A percentile compares a stretch with the other conserved stretches of the same genome.
phyloP scores from a whole-genome alignment of 177 flowering plant genomes.

The Vitis hybrid region DNA sequence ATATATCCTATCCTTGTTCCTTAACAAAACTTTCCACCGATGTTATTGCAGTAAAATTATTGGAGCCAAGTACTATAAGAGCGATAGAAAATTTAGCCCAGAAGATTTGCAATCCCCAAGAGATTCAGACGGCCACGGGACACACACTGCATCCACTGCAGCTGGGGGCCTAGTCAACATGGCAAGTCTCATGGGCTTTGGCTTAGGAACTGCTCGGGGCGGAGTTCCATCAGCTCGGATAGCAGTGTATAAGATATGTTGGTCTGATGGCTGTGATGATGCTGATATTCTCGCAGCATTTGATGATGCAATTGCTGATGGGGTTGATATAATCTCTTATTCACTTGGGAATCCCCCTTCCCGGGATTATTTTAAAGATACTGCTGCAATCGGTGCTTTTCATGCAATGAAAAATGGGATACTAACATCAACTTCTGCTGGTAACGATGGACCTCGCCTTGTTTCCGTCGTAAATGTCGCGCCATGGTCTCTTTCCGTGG shows the following conservation, averaged over 20 bases:
- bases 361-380: slow-evolving; percentile 4
- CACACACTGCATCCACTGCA: slow-evolving; percentile 50
- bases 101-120: slow-evolving; percentile 37
- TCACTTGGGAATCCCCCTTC: slow-evolving; percentile 12
- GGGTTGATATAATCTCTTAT: slow-evolving; percentile 27
- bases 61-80: slow-evolving; percentile 42
- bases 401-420: slow-evolving; percentile 32
- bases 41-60: slow-evolving; percentile 47
- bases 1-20: no score
- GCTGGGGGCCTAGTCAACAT: slow-evolving; percentile 37
- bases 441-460: slow-evolving; percentile 22
- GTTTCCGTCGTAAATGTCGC: slow-evolving; percentile 13
- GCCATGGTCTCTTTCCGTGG: slow-evolving; percentile 33
- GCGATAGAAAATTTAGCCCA: slow-evolving; percentile 2
- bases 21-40: neutral
- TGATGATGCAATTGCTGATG: slow-evolving; percentile 38
- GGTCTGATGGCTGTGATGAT: slow-evolving; percentile 42
- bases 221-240: slow-evolving; percentile 58
- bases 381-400: slow-evolving; percentile 26
- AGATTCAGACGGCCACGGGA: slow-evolving; percentile 50
- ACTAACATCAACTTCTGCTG: slow-evolving; percentile 25
- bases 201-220: slow-evolving; percentile 46
- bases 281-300: slow-evolving; percentile 58
- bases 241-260: slow-evolving; percentile 54
- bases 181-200: slow-evolving; percentile 44